Conservation (phyloP, 805 yeast species). For the Grigorovia yakushimaensis region DNA sequence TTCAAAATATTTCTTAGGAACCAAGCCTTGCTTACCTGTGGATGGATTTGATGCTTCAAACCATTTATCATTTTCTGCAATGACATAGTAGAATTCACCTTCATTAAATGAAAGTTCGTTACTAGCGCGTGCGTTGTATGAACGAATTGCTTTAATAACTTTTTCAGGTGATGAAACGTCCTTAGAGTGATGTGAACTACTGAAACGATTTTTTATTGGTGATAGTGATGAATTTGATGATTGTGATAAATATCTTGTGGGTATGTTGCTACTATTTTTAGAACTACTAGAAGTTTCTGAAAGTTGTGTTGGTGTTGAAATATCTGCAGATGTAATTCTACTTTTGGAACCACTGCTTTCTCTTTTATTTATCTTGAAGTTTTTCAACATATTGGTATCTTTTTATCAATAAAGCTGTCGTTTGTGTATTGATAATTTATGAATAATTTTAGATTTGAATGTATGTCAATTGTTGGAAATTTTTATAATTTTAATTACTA, state of each 20-base stretch:
- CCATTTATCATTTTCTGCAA: constrained; percentile 60
- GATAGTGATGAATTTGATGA: constrained; percentile 4
- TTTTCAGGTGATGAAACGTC: constrained; percentile 45
- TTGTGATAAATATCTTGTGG: constrained; percentile 11
- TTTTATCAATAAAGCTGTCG: not conserved
- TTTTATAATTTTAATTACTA: too few species aligned
- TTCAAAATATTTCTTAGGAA: constrained; percentile 78
- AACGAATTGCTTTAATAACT: constrained; percentile 73
- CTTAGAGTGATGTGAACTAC: constrained; percentile 7
- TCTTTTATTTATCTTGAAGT: constrained; percentile 23
- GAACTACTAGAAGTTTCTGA: constrained; percentile 12
- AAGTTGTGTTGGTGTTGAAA: constrained; percentile 26
- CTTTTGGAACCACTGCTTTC: constrained; percentile 21
- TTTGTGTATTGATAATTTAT: not conserved
- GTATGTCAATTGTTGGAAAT: not conserved
- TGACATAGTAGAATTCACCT: constrained; percentile 87
- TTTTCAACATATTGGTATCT: constrained; percentile 16
- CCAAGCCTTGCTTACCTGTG: constrained; percentile 69
- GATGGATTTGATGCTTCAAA: constrained; percentile 85
- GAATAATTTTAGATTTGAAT: too few species aligned
- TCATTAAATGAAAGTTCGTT: constrained; percentile 69
- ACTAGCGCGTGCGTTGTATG: constrained; percentile 68
- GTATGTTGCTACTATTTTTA: constrained; percentile 18
- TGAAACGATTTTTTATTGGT: constrained; percentile 3
- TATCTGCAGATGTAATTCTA: constrained; percentile 28